Evolutionary conservation across 495 filamentous ascomycete species (phyloP), one percentile per base, ranked within the genome.

Genomic region (Xanthoparmelia taractica): DNA sequence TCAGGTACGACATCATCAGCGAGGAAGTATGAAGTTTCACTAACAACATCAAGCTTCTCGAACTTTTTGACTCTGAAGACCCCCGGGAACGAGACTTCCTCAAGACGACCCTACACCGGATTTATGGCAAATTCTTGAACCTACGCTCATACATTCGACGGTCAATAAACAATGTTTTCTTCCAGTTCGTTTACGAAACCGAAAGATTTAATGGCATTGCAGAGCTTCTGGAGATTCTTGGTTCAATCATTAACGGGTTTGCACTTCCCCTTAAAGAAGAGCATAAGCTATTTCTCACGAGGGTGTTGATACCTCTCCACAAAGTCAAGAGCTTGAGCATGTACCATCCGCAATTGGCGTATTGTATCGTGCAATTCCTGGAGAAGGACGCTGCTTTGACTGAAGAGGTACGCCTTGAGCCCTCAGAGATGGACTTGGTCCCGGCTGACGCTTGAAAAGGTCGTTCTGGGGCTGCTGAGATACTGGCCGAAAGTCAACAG

Each of bases 401-500:
- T 8, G 94, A 99, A 84, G 94, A 99, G 79, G 90, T 92, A 78
- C 67, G 76, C 40, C 17, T 25, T 40, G 48, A 33, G 13, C 37
- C 23, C 57, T 50, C 61, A 33, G 50, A 17, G 43, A 64, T 59
- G 29, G 45, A 61, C 60, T 54, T 48, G 64, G 59, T 59, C 40
- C 6, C 34, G 29, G 36, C 47, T 66, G 50, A 47, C 5, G 60
- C 43, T 29, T 59, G 34, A 61, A 23, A 58, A 94, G 90, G 93
- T 98, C 65, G 95, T 99, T 40, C 84, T 96, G 65, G 94, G 94
- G 18, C 80, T 99, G 64, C 79, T 99, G 64, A 86, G 94, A 68
- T 99, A 96, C 73, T 99, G 94, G 94, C 94, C 94, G 31, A 99
- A 99, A 78, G 90, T 92, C 59, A 99, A 99, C 73, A 97, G 95